phyloP scores from a whole-genome alignment of 1,139 yeast genomes.

The Zygosaccharomyces pseudobailii region DNA sequence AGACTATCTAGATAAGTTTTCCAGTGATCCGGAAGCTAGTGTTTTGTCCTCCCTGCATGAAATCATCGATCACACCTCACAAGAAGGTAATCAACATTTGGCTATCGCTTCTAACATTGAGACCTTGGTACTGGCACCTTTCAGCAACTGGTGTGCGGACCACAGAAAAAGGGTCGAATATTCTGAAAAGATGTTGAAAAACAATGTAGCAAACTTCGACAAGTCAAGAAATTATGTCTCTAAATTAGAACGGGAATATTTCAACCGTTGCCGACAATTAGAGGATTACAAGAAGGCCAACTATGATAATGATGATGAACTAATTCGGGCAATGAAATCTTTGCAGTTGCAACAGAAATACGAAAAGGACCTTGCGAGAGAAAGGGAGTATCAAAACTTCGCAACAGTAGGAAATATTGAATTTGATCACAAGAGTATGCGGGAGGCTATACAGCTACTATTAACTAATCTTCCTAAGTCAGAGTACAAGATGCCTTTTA shows the following conservation, averaged over 20 bases:
- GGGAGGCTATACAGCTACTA: constrained; percentile 24
- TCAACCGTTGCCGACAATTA: constrained; percentile 69
- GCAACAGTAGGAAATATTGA: constrained; percentile 28
- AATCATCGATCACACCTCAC: constrained; percentile 52
- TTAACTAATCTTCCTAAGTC: constrained; percentile 25
- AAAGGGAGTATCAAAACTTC: constrained; percentile 28
- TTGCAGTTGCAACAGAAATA: constrained; percentile 23
- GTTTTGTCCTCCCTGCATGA: constrained; percentile 47
- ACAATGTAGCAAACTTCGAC: constrained; percentile 47
- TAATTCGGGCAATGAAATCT: constrained; percentile 23
- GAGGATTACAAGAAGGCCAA: constrained; percentile 48
- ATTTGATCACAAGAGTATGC: constrained; percentile 30
- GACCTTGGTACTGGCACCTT: constrained; percentile 62
- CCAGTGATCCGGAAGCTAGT: constrained; percentile 36
- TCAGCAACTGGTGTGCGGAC: constrained; percentile 69
- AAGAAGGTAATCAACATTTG: constrained; percentile 65
- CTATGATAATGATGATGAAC: constrained; percentile 46
- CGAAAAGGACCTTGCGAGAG: constrained; percentile 22
- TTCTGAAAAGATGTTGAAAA: constrained; percentile 51
- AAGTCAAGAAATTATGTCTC: constrained; percentile 49
- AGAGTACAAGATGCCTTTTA: constrained; percentile 31
- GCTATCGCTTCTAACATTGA: constrained; percentile 63
- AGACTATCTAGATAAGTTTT: constrained; percentile 29
- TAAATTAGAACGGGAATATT: constrained; percentile 62
- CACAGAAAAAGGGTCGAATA: constrained; percentile 66